Base-by-base conservation (phyloP, 2,329 filamentous ascomycete species). In the Neonectria hederae region DNA sequence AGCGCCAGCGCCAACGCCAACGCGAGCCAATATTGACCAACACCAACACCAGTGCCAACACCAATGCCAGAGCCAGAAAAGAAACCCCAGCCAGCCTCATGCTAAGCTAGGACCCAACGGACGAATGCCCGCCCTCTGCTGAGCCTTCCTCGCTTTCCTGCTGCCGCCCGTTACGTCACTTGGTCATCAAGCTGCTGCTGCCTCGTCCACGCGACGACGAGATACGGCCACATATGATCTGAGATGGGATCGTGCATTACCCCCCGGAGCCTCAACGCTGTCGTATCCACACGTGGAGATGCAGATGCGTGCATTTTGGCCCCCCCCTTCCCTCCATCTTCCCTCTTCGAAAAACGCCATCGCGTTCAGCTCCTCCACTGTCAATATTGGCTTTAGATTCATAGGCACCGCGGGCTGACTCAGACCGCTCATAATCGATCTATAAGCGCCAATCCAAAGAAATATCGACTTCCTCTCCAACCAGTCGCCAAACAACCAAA, bases 241-340 rank as follows among this genome's bases (percentile, higher is more conserved):
- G 55, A 58, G 61, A 58, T 54, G 21, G 28, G 21, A 55, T 55
- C 46, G 49, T 63, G 48, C 56, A 59, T 59, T 21, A 21, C 30
- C 43, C 49, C 51, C 61, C 55, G 28, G 61, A 63, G 61, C 61
- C 61, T 63, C 61, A 63, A 63, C 55, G 51, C 55, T 59, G 49
- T 55, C 49, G 61, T 63, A 63, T 59, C 61, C 61, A 59, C 61
- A 55, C 61, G 61, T 54, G 55, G 61, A 43, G 45, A 38, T 59
- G 51, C 52, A 7, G 24, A 42, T 59, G 38, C 35, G 56, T 59
- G 46, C 38, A 28, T 24, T 28, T 42, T 54, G 13, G 35, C 26
- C 56, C 48, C 56, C 46, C 38, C 45, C 45, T 8, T 8, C 28
- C 38, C 22, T 22, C 43, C 54, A 10, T 21, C 35, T 51, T 7